Percentiles rank a stretch among this genome's conserved stretches.
Evolutionary conservation across 352 stramenopile species (phyloP).

Genomic region (Thraustochytrium striatum): DNA sequence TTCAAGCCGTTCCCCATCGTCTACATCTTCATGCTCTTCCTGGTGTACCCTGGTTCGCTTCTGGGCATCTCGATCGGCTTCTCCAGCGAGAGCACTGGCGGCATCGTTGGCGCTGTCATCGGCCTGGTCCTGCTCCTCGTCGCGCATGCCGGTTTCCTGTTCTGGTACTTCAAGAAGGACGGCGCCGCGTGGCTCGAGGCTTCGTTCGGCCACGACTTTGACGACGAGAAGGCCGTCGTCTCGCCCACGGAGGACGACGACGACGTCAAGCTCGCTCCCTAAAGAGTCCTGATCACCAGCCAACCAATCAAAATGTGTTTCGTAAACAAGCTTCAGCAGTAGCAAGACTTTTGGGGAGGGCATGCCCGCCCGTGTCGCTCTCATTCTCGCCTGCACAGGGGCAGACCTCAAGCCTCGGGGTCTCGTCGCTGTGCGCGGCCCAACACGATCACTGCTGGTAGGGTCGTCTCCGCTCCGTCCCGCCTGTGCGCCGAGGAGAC

Average conservation of each 20-base stretch:
- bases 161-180: background rate
- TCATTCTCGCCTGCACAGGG: too few species aligned
- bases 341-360: too few species aligned
- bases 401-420: too few species aligned
- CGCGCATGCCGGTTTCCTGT: background rate
- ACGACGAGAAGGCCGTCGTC: background rate
- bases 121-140: background rate
- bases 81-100: background rate
- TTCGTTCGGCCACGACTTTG: conserved; percentile 1
- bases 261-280: too few species aligned
- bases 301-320: too few species aligned
- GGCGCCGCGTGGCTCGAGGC: background rate
- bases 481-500: too few species aligned
- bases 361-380: too few species aligned
- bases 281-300: too few species aligned
- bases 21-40: conserved; percentile 64
- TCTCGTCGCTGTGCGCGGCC: too few species aligned
- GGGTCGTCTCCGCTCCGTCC: too few species aligned
- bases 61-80: background rate
- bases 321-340: too few species aligned
- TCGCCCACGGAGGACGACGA: background rate
- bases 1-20: conserved; percentile 60
- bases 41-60: conserved; percentile 19
- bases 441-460: too few species aligned
- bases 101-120: background rate